These are phyloP conservation scores for Grigorovia yakushimaensis DNA, from an alignment of 805 yeast genomes.

Conservation along the genomic window DNA sequence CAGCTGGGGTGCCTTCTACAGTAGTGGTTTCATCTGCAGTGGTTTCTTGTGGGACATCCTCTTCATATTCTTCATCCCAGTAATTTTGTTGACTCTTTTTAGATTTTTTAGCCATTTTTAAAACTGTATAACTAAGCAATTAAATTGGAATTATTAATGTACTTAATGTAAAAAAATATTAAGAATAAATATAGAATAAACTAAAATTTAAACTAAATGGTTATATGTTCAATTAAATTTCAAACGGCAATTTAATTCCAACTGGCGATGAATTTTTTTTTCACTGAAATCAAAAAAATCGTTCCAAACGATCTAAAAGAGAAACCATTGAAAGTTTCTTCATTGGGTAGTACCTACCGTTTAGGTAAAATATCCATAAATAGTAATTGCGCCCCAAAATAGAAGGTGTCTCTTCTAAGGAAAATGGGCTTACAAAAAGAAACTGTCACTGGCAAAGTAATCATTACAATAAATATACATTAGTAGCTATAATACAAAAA, in stretches of 20 bases:
- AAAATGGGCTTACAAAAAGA: too few relatives aligned
- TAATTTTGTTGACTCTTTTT: constrained; percentile 64
- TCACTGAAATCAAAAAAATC: not conserved
- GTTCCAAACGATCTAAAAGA: not conserved
- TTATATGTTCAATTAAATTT: too few relatives aligned
- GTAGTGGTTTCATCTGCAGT: not conserved
- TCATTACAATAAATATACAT: not conserved
- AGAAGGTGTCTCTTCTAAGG: too few relatives aligned
- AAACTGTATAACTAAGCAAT: not conserved
- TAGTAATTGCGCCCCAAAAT: not conserved
- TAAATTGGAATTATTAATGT: not conserved
- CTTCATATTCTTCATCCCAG: constrained; percentile 71
- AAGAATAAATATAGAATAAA: not conserved
- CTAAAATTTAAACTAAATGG: not conserved
- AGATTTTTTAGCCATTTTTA: constrained; percentile 37
- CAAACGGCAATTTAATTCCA: not conserved
- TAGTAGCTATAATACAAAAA: not conserved
- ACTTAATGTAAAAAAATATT: not conserved
- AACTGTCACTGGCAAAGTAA: too few relatives aligned
- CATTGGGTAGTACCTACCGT: not conserved
- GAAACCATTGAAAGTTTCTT: not conserved
- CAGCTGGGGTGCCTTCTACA: constrained; percentile 37
- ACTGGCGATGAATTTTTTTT: not conserved
- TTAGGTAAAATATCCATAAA: not conserved
- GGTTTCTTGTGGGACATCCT: constrained; percentile 35